Evolutionary conservation across 2,329 filamentous ascomycete genomes (phyloP), one percentile per base, ranked within the genome.

Genomic region (Paraconiothyrium sp.): DNA sequence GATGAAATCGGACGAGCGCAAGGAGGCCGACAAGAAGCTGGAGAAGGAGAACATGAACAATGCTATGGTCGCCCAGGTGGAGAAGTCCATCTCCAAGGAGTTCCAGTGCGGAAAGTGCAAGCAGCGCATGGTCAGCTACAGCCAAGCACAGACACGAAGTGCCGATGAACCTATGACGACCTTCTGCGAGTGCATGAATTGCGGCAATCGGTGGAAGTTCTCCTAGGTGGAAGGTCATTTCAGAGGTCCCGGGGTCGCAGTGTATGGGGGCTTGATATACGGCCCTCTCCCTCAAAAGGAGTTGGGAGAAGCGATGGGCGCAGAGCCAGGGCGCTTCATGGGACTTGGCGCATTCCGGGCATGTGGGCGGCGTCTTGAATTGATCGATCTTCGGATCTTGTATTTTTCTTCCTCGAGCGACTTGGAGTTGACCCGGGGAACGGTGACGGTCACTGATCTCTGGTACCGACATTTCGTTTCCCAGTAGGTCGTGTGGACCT

Each of bases 1-100:
- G 78, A 88, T 99, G 76, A 96, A 96, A 83, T 95, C 92, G 51
- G 90, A 89, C 54, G 89, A 95, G 79, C 91, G 92, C 80, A 88
- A 89, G 63, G 88, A 88, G 71, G 87, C 90, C 74, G 93, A 97
- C 69, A 83, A 87, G 69, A 88, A 89, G 78, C 85, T 97, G 54
- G 86, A 93, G 76, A 89, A 92, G 80, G 93, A 97, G 81, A 99
- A 99, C 80, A 94, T 98, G 92, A 93, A 93, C 83, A 93, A 94
- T 80, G 93, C 95, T 1, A 96, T 98, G 89, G 94, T 97, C 11
- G 92, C 94, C 60, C 91, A 94, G 84, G 91, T 89, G 20, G 91
- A 97, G 81, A 95, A 93, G 85, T 94, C 91, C 76, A 93, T 97
- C 81, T 93, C 90, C 77, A 90, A 91, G 76, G 92, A 90, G 60